Evolutionary conservation across 345 rosid species (phyloP).

Genomic region (Physaria fendleri): DNA sequence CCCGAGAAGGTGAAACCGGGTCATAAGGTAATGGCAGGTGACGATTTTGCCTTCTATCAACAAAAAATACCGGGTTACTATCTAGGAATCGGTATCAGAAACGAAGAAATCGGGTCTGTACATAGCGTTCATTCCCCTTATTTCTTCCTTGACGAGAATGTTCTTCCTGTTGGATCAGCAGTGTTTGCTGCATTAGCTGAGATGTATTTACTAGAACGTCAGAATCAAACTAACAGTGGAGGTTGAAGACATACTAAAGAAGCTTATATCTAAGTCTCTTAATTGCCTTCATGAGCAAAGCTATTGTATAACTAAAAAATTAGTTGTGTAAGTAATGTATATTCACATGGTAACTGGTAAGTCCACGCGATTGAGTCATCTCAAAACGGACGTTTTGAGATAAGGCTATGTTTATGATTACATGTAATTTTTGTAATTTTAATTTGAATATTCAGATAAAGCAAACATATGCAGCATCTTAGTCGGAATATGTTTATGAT

Average conservation of each 20-base stretch:
- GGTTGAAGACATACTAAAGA: not conserved
- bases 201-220: conserved; percentile 47
- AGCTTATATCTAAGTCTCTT: conserved; percentile 1
- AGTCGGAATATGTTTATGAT: too few species aligned
- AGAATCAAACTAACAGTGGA: conserved; percentile 17
- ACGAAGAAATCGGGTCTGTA: conserved; percentile 56
- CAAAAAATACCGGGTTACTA: conserved; percentile 65
- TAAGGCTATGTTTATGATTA: not conserved
- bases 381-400: not conserved
- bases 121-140: conserved; percentile 66
- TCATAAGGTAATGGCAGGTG: conserved; percentile 61
- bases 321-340: not conserved
- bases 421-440: not conserved
- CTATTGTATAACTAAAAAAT: not conserved
- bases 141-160: conserved; percentile 73
- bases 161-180: conserved; percentile 77
- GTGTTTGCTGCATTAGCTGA: conserved; percentile 63
- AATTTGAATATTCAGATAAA: not conserved
- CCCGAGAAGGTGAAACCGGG: conserved; percentile 42
- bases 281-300: not conserved
- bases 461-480: not conserved
- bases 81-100: conserved; percentile 60
- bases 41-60: conserved; percentile 82
- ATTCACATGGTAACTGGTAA: not conserved
- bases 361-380: not conserved